Evolutionary conservation across 2,329 filamentous ascomycete species (phyloP).

Genomic region (Pseudogymnoascus sp.): DNA sequence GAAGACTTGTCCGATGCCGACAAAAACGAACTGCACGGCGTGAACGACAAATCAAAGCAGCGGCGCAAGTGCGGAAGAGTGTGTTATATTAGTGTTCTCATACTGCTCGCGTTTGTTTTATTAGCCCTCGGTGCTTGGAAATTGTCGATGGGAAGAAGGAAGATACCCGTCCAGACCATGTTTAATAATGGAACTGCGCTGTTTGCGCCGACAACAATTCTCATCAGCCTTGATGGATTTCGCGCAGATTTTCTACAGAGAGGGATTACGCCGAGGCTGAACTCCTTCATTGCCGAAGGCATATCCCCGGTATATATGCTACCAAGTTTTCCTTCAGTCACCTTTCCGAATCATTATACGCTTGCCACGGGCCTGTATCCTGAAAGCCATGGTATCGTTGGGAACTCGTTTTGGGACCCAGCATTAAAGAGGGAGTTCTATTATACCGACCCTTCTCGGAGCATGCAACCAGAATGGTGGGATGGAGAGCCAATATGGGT

Average conservation of each 20-base stretch:
- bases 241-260: conserved; percentile 86
- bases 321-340: conserved; percentile 91
- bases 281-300: conserved; percentile 70
- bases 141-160: conserved; percentile 42
- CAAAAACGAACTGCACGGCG: conserved; percentile 41
- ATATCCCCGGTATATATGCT: conserved; percentile 89
- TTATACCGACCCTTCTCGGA: conserved; percentile 70
- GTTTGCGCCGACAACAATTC: conserved; percentile 85
- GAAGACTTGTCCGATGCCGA: conserved; percentile 53
- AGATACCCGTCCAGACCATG: conserved; percentile 15
- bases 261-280: conserved; percentile 75
- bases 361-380: conserved; percentile 87
- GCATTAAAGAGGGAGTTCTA: conserved; percentile 70
- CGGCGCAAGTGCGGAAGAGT: conserved; percentile 47
- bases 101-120: conserved; percentile 48
- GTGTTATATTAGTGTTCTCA: conserved; percentile 46
- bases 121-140: conserved; percentile 53
- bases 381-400: conserved; percentile 85
- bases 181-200: conserved; percentile 75
- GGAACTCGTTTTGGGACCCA: conserved; percentile 93
- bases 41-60: conserved; percentile 43
- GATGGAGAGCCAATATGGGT: conserved; percentile 84
- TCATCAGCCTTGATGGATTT: conserved; percentile 93
- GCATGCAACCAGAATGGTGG: conserved; percentile 90
- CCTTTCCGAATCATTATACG: conserved; percentile 95